A percentile compares a stretch with the other conserved stretches of the same genome.
Conservation (phyloP, 1,284 basidiomycete species). For the Coniferiporia weirii region DNA sequence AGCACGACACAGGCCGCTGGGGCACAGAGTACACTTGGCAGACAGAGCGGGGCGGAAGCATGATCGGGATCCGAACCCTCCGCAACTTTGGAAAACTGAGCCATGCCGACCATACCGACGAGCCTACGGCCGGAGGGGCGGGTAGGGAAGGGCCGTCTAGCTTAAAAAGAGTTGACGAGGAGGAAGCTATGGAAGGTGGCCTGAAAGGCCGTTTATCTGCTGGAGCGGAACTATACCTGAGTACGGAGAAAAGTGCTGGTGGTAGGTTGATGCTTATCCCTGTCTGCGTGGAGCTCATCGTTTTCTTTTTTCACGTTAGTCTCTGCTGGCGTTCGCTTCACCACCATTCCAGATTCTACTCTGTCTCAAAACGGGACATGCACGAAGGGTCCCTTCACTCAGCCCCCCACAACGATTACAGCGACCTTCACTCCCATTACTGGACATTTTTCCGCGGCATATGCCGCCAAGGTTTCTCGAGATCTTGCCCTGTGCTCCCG, state of each 20-base stretch:
- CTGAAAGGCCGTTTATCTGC: slow-evolving; percentile 85
- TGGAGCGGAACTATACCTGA: slow-evolving; percentile 93
- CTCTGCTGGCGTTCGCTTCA: slow-evolving; percentile 90
- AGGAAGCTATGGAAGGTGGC: slow-evolving; percentile 86
- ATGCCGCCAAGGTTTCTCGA: slow-evolving; percentile 81
- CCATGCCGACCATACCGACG: slow-evolving; percentile 30
- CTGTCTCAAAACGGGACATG: slow-evolving; percentile 28
- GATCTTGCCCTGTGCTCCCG: slow-evolving; percentile 88
- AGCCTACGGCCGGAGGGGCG: slow-evolving; percentile 27
- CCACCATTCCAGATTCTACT: slow-evolving; percentile 68
- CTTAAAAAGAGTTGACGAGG: slow-evolving; percentile 77
- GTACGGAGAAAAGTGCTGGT: slow-evolving; percentile 89
- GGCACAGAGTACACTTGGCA: slow-evolving; percentile 95
- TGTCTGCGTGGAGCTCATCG: background rate
- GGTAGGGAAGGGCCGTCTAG: slow-evolving; percentile 27
- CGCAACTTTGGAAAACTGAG: slow-evolving; percentile 83
- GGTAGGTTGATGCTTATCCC: slow-evolving; percentile 44
- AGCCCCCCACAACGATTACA: slow-evolving; percentile 90
- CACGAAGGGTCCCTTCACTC: slow-evolving; percentile 38
- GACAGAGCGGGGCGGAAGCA: slow-evolving; percentile 72
- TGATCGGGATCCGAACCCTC: slow-evolving; percentile 87
- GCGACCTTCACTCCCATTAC: slow-evolving; percentile 96
- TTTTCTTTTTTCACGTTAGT: slow-evolving; percentile 42
- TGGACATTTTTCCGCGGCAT: slow-evolving; percentile 88
- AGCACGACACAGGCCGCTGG: slow-evolving; percentile 91